Percentiles rank a stretch among this genome's conserved stretches.
phyloP scores from a whole-genome alignment of 352 stramenopile genomes.

The Globisporangium camurandrum region DNA sequence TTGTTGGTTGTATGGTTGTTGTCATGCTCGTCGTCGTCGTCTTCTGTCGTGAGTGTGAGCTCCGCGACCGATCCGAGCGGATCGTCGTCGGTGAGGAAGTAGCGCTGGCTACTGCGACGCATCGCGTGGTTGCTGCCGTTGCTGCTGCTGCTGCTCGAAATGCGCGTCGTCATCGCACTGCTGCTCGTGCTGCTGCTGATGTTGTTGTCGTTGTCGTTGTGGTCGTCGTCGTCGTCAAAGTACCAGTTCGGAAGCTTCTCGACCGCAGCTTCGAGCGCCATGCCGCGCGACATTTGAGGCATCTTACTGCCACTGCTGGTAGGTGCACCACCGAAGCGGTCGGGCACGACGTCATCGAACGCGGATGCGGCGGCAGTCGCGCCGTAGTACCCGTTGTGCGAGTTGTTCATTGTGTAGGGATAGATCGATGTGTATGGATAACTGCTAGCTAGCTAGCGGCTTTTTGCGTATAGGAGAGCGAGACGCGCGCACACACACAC shows the following conservation, averaged over 20 bases:
- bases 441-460: too few relatives aligned
- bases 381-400: constrained; percentile 12
- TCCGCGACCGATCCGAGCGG: constrained; percentile 13
- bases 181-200: constrained; percentile 9
- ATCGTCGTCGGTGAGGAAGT: constrained; percentile 13
- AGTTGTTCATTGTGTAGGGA: constrained; percentile 13
- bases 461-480: too few relatives aligned
- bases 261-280: constrained; percentile 59
- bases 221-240: constrained; percentile 32
- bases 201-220: constrained; percentile 2
- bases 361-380: constrained; percentile 10
- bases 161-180: constrained; percentile 10
- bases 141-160: constrained; percentile 11
- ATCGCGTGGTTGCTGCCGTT: too few relatives aligned
- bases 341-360: constrained; percentile 6
- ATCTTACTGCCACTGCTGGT: constrained; percentile 5
- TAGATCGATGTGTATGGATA: neutral
- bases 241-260: constrained; percentile 63
- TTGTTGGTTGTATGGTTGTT: too few relatives aligned
- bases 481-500: neutral
- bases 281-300: constrained; percentile 44
- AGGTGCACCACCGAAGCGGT: neutral
- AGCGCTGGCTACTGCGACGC: constrained; percentile 6
- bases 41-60: neutral
- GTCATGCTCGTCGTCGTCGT: constrained; percentile 2